Evolutionary conservation across 805 yeast genomes (phyloP).

Genomic region (Blastobotrys mokoenaii): DNA sequence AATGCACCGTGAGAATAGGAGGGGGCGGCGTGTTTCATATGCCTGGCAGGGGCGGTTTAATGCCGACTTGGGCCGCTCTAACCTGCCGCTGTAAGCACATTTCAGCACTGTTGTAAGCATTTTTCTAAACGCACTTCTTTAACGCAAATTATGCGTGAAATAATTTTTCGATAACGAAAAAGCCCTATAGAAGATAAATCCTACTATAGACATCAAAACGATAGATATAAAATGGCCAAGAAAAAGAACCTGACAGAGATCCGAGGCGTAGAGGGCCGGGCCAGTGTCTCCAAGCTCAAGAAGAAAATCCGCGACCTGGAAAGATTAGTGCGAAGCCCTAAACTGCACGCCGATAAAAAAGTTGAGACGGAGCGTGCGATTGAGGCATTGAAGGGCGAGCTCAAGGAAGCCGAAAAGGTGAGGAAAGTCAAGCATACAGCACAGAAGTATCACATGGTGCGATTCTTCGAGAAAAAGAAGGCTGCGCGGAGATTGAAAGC

Average conservation of each 20-base stretch:
- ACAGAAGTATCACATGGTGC: conserved; percentile 82
- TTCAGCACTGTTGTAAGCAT: no score
- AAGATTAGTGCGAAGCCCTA: conserved; percentile 51
- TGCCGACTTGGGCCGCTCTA: no score
- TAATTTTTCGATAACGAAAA: no score
- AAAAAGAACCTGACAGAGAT: conserved; percentile 3
- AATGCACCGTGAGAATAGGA: no score
- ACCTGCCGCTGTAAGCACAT: no score
- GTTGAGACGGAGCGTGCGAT: conserved; percentile 55
- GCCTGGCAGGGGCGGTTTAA: no score
- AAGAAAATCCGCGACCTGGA: conserved; percentile 83
- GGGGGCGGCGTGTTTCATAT: no score
- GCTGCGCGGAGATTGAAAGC: conserved; percentile 62
- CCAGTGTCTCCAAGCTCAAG: conserved; percentile 46
- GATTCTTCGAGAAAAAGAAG: conserved; percentile 85
- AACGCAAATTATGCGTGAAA: no score
- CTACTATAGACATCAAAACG: no score
- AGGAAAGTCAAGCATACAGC: conserved; percentile 45
- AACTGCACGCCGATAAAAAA: conserved; percentile 44
- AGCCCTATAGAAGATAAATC: no score
- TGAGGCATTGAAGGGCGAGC: conserved; percentile 52
- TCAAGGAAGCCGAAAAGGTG: conserved; percentile 39
- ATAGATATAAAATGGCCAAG: no score
- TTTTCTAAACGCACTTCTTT: no score
- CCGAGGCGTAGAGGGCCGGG: conserved; percentile 3